Percentiles rank a stretch among this genome's conserved stretches.
These are phyloP conservation scores for Gloeophyllum trabeum DNA, from an alignment of 768 basidiomycete genomes.

Conservation along the genomic window DNA sequence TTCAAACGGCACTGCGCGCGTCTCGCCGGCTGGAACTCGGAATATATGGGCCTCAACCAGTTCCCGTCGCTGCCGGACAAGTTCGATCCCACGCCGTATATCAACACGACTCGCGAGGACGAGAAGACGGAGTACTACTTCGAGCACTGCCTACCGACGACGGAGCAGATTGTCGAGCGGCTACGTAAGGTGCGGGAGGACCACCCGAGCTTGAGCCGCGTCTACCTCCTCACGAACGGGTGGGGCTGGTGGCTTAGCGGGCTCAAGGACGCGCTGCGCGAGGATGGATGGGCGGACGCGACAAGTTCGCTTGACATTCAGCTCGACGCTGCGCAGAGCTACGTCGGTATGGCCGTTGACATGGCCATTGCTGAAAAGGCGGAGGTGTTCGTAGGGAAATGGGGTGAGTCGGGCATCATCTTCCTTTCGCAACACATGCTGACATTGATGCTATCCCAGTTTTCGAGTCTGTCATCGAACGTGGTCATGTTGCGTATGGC, in stretches of 20 bases:
- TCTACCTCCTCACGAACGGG: slow-evolving; percentile 44
- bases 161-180: slow-evolving; percentile 27
- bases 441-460: slow-evolving; percentile 24
- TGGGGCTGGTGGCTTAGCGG: slow-evolving; percentile 29
- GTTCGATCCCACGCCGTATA: slow-evolving; percentile 23
- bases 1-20: slow-evolving; percentile 28
- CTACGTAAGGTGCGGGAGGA: slow-evolving; percentile 28
- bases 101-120: slow-evolving; percentile 20
- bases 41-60: slow-evolving; percentile 38
- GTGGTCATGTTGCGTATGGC: slow-evolving; percentile 32
- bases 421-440: not conserved
- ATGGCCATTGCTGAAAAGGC: slow-evolving; percentile 41
- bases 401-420: slow-evolving; percentile 35
- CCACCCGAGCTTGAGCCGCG: slow-evolving; percentile 25
- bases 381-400: slow-evolving; percentile 45
- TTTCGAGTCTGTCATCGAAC: slow-evolving; percentile 36
- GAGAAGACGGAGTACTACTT: slow-evolving; percentile 28
- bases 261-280: slow-evolving; percentile 24
- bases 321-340: slow-evolving; percentile 28
- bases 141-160: slow-evolving; percentile 33
- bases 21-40: slow-evolving; percentile 31
- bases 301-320: slow-evolving; percentile 29
- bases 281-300: slow-evolving; percentile 33
- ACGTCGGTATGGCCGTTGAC: slow-evolving; percentile 39
- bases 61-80: slow-evolving; percentile 32